These are phyloP conservation scores for Thermoascus crustaceus DNA, from an alignment of 2,329 filamentous ascomycete species.

Conservation along the genomic window DNA sequence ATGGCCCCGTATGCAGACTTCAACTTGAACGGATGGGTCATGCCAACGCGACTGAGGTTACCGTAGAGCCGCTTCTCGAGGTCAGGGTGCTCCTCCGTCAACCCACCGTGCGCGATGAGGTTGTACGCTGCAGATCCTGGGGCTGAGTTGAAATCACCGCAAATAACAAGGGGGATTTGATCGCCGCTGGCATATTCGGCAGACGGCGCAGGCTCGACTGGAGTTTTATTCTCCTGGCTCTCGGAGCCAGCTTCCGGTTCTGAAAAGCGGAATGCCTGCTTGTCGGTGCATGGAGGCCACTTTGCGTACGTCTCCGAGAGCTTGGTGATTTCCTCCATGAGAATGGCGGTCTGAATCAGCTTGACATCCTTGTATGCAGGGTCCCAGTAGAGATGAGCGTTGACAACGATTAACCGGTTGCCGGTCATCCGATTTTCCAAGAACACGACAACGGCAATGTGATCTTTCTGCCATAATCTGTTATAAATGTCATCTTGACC, in stretches of 20 bases:
- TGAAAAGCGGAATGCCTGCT: slow-evolving; percentile 46
- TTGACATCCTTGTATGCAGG: slow-evolving; percentile 87
- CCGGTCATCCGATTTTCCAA: slow-evolving; percentile 87
- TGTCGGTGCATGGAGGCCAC: slow-evolving; percentile 73
- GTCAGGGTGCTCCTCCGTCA: slow-evolving; percentile 72
- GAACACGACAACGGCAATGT: slow-evolving; percentile 87
- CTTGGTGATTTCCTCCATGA: slow-evolving; percentile 87
- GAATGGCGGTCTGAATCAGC: slow-evolving; percentile 85
- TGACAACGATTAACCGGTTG: slow-evolving; percentile 84
- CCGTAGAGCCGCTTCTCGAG: slow-evolving; percentile 78
- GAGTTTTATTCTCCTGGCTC: slow-evolving; percentile 36
- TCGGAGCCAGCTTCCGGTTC: slow-evolving; percentile 40
- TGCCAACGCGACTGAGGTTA: slow-evolving; percentile 84
- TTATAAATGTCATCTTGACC: slow-evolving; percentile 97
- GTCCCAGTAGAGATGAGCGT: slow-evolving; percentile 94
- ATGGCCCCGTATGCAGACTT: slow-evolving; percentile 83
- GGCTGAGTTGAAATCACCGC: slow-evolving; percentile 93
- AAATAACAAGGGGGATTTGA: slow-evolving; percentile 83
- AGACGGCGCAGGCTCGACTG: slow-evolving; percentile 63
- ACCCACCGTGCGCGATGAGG: slow-evolving; percentile 69
- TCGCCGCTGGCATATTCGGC: slow-evolving; percentile 78
- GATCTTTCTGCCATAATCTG: slow-evolving; percentile 95
- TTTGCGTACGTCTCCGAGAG: slow-evolving; percentile 77
- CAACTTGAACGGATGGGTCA: slow-evolving; percentile 88
- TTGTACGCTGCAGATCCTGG: slow-evolving; percentile 85